Conservation (phyloP, 169 alveolate genomes). For the Pseudocohnilembus persalinus region DNA sequence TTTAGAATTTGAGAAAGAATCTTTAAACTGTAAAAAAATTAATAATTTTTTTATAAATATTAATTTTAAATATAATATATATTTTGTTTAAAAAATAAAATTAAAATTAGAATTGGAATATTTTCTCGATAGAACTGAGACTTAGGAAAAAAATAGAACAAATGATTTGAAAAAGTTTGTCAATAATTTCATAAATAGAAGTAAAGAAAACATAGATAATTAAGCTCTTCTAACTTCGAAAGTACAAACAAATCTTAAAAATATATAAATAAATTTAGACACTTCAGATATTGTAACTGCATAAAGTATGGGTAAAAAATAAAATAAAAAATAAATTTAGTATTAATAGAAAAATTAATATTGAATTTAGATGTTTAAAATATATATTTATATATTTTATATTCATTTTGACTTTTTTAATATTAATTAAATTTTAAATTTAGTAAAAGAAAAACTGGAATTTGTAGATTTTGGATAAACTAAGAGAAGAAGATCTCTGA, state of each 20-base stretch:
- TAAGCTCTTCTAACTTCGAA: background rate
- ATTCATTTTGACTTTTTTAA: too few species aligned
- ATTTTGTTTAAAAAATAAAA: too few species aligned
- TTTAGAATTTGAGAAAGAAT: background rate
- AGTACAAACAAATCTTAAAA: background rate
- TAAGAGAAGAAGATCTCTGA: background rate
- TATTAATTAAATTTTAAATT: too few species aligned
- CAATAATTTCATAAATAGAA: too few species aligned
- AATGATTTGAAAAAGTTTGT: background rate
- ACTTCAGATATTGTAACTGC: background rate
- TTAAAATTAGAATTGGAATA: background rate
- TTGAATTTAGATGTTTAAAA: too few species aligned
- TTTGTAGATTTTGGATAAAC: background rate
- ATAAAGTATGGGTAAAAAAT: background rate
- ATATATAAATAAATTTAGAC: background rate
- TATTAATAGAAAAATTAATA: too few species aligned
- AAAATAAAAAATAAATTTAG: too few species aligned
- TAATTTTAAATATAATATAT: too few species aligned
- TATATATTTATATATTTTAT: too few species aligned
- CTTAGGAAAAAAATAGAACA: background rate
- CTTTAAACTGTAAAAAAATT: conserved; percentile 1
- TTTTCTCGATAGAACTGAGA: background rate
- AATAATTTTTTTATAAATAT: too few species aligned
- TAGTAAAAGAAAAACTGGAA: background rate
- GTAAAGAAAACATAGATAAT: background rate